These are phyloP conservation scores for Aspergillus viridinutans DNA, from an alignment of 2,329 filamentous ascomycete species.

Conservation along the genomic window DNA sequence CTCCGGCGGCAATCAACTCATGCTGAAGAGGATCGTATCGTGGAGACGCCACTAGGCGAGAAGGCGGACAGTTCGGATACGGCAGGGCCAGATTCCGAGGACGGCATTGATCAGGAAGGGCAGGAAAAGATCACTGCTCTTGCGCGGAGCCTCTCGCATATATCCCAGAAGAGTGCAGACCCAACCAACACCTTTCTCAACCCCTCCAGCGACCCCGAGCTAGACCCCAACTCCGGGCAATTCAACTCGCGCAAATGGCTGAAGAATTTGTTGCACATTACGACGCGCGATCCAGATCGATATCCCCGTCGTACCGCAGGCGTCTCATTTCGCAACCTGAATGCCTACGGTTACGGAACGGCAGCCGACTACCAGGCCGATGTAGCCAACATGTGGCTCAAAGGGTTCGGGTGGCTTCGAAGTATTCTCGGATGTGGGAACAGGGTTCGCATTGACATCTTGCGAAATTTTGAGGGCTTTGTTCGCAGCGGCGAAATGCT, in stretches of 20 bases:
- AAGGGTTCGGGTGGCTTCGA: conserved; percentile 27
- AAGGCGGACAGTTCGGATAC: conserved; percentile 23
- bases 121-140: conserved; percentile 25
- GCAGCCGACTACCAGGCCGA: conserved; percentile 44
- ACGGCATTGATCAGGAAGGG: conserved; percentile 19
- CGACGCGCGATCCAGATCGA: conserved; percentile 26
- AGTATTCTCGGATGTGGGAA: conserved; percentile 28
- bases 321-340: conserved; percentile 43
- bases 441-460: conserved; percentile 51
- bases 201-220: conserved; percentile 28
- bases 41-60: conserved; percentile 4
- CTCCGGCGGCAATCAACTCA: conserved; percentile 5
- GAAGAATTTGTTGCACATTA: conserved; percentile 35
- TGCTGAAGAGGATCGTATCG: not conserved
- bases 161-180: conserved; percentile 23
- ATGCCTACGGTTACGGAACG: conserved; percentile 41
- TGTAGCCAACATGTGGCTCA: conserved; percentile 41
- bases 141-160: conserved; percentile 27
- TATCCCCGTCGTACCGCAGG: conserved; percentile 35
- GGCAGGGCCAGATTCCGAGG: conserved; percentile 17
- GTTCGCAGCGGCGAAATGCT: conserved; percentile 54
- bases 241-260: conserved; percentile 46
- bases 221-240: conserved; percentile 39
- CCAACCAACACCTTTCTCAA: conserved; percentile 36
- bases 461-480: conserved; percentile 60